Base-by-base conservation (phyloP, 768 basidiomycete genomes). In the Panaeolus papilionaceus region DNA sequence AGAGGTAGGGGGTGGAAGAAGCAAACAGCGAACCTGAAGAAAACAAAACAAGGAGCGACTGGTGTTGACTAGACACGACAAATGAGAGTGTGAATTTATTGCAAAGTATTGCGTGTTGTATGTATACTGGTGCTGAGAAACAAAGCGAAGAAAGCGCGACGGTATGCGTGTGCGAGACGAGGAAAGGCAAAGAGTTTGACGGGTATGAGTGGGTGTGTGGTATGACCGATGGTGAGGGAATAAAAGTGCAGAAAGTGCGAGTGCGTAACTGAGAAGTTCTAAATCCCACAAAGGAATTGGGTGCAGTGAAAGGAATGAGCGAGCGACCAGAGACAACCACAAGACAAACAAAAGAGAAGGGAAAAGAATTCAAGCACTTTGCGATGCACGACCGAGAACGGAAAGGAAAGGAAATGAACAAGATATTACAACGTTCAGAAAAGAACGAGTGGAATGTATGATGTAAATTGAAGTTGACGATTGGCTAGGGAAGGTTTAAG, bases 391-490 rank as follows among this genome's bases (percentile, higher is more conserved):
- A 58, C 16, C 16, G 54, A 37, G 54, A 33, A 11, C 6, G 11
- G 33, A 14, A 58, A 58, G 33, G 11, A 14, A 47, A 8, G 54
- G 54, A 16, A 58, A 58, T 7, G 11, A 18, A 49, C 20, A 58
- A 58, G 16, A 58, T 58, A 58, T 58, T 58, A 58, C 54, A 58
- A 33, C 33, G 54, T 58, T 33, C 49, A 51, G 47, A 28, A 63
- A 47, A 62, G 47, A 63, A 49, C 28, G 66, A 63, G 23, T 62
- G 66, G 20, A 51, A 45, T 58, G 42, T 62, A 58, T 16, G 54
- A 58, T 58, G 54, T 33, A 58, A 51, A 33, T 33, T 28, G 14
- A 18, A 58, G 11, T n/a, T 28, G 54, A 9, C 54, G 28, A 33
- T 58, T 58, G 49, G 26, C 26, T 28, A 26, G 26, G 49, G 10